Conservation (phyloP, 2,329 filamentous ascomycete genomes). For the Arthrinium phaeospermum region DNA sequence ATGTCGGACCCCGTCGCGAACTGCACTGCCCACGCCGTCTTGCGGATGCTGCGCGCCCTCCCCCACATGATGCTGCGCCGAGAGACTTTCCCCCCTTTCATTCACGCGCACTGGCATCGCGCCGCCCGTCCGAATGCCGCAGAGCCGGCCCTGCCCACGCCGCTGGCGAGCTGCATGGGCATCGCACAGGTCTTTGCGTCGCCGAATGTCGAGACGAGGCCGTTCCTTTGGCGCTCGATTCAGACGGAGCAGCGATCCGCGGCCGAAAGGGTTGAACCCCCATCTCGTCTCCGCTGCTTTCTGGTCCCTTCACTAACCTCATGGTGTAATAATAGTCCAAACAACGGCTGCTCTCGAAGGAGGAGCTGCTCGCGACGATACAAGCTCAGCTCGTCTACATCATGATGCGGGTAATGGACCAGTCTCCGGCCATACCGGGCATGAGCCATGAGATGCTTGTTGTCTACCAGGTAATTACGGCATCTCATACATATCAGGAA, state of each 20-base stretch:
- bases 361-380: conserved; percentile 7
- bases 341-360: neutral
- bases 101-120: conserved; percentile 28
- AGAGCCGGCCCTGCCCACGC: conserved; percentile 23
- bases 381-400: conserved; percentile 18
- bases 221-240: conserved; percentile 29
- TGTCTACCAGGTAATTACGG: neutral
- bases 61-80: conserved; percentile 32
- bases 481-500: neutral
- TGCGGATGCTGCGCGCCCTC: conserved; percentile 26
- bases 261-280: neutral
- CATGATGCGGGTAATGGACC: conserved; percentile 9
- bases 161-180: conserved; percentile 31
- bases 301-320: neutral
- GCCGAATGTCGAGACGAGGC: conserved; percentile 26
- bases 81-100: conserved; percentile 33
- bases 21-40: neutral
- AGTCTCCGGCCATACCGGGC: neutral
- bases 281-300: neutral
- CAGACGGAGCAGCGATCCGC: conserved; percentile 23
- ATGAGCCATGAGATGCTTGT: conserved; percentile 4
- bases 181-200: conserved; percentile 33
- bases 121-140: neutral
- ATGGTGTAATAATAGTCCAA: neutral
- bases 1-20: neutral